Conservation (phyloP, 768 basidiomycete species). For the Calocera cornea region DNA sequence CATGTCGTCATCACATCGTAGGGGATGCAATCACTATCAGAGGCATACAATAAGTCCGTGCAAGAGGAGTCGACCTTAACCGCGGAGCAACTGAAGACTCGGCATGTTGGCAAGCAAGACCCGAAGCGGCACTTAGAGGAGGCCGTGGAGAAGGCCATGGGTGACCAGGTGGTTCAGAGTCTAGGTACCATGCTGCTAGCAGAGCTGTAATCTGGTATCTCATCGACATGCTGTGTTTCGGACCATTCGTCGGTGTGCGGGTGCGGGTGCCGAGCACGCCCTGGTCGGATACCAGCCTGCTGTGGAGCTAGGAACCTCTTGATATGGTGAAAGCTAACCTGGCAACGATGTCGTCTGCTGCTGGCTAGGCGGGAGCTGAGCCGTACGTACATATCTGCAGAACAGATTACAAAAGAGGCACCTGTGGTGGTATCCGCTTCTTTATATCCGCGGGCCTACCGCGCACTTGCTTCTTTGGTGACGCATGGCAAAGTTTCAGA, state of each 20-base stretch:
- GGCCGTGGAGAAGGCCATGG: conserved; percentile 95
- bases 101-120: conserved; percentile 95
- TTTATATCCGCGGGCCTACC: neutral
- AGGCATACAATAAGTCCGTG: conserved; percentile 93
- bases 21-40: conserved; percentile 87
- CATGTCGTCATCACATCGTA: conserved; percentile 21
- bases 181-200: conserved; percentile 88
- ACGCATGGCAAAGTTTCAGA: neutral
- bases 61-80: conserved; percentile 96
- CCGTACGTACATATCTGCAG: too few species aligned
- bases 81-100: conserved; percentile 84
- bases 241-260: neutral
- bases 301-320: neutral
- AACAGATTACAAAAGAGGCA: too few species aligned
- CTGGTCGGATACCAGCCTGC: neutral
- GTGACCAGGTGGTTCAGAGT: conserved; percentile 91
- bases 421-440: too few species aligned
- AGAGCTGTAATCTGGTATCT: conserved; percentile 43
- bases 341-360: neutral
- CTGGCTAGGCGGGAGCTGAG: too few species aligned
- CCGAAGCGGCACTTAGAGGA: conserved; percentile 97
- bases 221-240: neutral
- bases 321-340: neutral
- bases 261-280: too few species aligned
- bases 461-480: neutral